These are phyloP conservation scores for Astrocystis sublimbata DNA, from an alignment of 495 filamentous ascomycete genomes.

Conservation along the genomic window DNA sequence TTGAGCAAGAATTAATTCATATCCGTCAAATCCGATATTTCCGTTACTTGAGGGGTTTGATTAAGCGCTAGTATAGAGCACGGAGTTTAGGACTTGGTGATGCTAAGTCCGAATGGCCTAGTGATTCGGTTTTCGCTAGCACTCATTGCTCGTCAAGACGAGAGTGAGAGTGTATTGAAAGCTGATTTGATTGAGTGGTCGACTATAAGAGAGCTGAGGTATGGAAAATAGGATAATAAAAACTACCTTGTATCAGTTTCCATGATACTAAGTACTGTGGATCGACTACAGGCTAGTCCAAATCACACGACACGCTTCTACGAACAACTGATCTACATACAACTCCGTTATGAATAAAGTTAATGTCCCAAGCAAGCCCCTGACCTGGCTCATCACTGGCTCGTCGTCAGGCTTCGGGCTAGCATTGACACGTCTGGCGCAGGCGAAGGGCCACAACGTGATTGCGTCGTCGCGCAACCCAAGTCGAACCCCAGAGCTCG, in stretches of 20 bases:
- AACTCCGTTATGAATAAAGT: not conserved
- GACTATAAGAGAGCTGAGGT: not conserved
- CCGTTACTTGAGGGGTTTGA: not conserved
- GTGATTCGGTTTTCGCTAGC: too few species aligned
- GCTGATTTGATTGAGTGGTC: too few species aligned
- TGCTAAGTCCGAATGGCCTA: not conserved
- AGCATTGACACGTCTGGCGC: conserved; percentile 40
- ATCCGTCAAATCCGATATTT: not conserved
- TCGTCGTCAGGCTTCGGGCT: conserved; percentile 49
- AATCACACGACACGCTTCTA: not conserved
- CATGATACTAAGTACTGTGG: not conserved
- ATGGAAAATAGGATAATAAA: not conserved
- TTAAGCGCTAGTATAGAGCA: not conserved
- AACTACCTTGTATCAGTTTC: not conserved
- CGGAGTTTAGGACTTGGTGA: not conserved
- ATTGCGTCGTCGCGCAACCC: conserved; percentile 57
- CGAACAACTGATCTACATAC: not conserved
- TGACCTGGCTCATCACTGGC: conserved; percentile 47
- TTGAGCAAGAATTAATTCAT: not conserved
- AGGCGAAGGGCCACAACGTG: conserved; percentile 54
- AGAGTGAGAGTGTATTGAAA: too few species aligned
- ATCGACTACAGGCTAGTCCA: not conserved
- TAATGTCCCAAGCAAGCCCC: conserved; percentile 1
- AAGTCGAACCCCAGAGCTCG: conserved; percentile 35
- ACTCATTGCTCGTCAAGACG: not conserved